phyloP scores from a whole-genome alignment of 2,329 filamentous ascomycete genomes.

The Aschersonia sp. region DNA sequence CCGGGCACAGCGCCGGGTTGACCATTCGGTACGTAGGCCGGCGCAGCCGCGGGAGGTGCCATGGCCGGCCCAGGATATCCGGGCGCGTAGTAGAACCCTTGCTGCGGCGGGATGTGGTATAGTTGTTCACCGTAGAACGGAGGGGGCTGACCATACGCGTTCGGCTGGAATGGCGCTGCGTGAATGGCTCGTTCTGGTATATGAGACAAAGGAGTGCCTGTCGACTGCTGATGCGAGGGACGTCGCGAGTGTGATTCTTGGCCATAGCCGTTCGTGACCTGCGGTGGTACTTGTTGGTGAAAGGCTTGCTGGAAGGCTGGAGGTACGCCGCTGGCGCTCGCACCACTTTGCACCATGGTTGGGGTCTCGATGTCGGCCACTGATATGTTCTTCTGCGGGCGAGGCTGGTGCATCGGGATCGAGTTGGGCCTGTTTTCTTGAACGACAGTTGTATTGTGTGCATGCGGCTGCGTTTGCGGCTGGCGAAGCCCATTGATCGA shows the following conservation, averaged over 20 bases:
- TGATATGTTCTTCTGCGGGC: conserved; percentile 87
- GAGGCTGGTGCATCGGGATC: conserved; percentile 80
- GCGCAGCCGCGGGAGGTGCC: conserved; percentile 34
- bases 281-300: conserved; percentile 81
- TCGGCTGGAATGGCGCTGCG: conserved; percentile 77
- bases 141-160: conserved; percentile 40
- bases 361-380: conserved; percentile 87
- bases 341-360: conserved; percentile 31
- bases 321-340: conserved; percentile 13
- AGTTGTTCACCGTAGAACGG: conserved; percentile 41
- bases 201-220: conserved; percentile 72
- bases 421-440: conserved; percentile 37
- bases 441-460: conserved; percentile 38
- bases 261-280: conserved; percentile 43
- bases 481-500: conserved; percentile 39
- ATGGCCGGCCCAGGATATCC: conserved; percentile 31
- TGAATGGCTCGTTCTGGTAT: conserved; percentile 90
- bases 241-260: conserved; percentile 52
- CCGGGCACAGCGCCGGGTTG: conserved; percentile 29
- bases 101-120: conserved; percentile 25
- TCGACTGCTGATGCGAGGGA: conserved; percentile 56
- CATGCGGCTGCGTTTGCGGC: conserved; percentile 42
- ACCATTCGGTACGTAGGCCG: conserved; percentile 41
- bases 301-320: conserved; percentile 86
- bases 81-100: conserved; percentile 56